Base-by-base conservation (phyloP, 768 basidiomycete genomes). In the Termitomyces titanicus region DNA sequence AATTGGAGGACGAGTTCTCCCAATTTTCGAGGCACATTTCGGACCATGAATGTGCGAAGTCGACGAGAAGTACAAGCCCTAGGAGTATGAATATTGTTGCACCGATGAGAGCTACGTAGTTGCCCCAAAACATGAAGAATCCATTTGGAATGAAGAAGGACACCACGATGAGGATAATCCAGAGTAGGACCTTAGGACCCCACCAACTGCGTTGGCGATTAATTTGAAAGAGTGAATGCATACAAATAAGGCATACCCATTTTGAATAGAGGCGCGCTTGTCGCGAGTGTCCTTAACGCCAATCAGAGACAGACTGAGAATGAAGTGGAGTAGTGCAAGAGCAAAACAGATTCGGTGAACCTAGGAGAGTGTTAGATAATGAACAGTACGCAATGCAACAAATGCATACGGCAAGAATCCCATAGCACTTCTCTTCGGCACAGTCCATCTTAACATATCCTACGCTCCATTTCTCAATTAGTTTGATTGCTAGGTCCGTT, bases 361-460 rank as follows among this genome's bases (percentile, higher is more conserved):
- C 89, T 91, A 58, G 20, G 27, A 20, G 27, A 31, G 58, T 13
- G 27, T 51, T 57, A 33, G 51, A 48, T 24, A 58, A 53, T 27
- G 47, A 29, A 24, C 24, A 0, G 2, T 37, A 18, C 37, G 37
- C 39, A 25, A 42, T 24, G 39, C 24, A n/a, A 25, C 45, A 43
- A 29, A 27, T 3, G 78, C 89, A 52, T 62, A 96, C 95, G 13
- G 95, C 96, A 40, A 99, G 81, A 1, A 99, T 88, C 35, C 96
- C 96, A 63, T 98, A 99, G 64, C 96, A 99, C 67, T 94, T 92
- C 29, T 89, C 94, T 38, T 83, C 88, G 17, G 81, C 85, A 62
- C 96, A 99, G 47, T 94, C 89, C 93, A 99, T 95, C 83, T 98
- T 96, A 68, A 98, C 89, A 69, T 98, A 99, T 63, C 96, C 95